These are phyloP conservation scores for Lachancea quebecensis DNA, from an alignment of 805 yeast genomes.

Conservation along the genomic window DNA sequence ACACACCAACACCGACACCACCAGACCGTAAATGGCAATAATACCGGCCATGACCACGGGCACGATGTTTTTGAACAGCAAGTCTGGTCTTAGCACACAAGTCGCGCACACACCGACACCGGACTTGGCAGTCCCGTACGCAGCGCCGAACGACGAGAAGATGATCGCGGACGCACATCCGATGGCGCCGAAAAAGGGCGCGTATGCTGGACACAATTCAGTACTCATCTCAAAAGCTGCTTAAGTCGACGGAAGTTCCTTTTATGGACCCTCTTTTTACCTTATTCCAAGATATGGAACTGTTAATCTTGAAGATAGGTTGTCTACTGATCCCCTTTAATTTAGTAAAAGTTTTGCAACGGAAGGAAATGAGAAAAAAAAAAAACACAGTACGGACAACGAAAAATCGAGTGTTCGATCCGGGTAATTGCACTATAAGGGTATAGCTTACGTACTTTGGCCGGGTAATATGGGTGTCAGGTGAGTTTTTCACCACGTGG, in stretches of 20 bases:
- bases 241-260: neutral
- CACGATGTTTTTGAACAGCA: slow-evolving; percentile 84
- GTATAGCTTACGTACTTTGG: no score
- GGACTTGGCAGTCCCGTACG: slow-evolving; percentile 97
- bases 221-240: slow-evolving; percentile 16
- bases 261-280: neutral
- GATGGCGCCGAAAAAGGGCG: slow-evolving; percentile 97
- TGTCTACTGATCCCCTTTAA: slow-evolving; percentile 7
- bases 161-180: slow-evolving; percentile 99
- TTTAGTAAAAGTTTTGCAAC: slow-evolving; percentile 7
- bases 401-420: no score
- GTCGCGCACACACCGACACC: slow-evolving; percentile 99
- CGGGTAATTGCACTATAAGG: no score
- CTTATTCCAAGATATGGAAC: neutral
- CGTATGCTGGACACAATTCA: slow-evolving; percentile 38
- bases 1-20: slow-evolving; percentile 90
- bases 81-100: slow-evolving; percentile 94
- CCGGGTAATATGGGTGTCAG: neutral
- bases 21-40: slow-evolving; percentile 96
- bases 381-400: neutral
- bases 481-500: neutral
- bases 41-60: slow-evolving; percentile 99
- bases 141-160: slow-evolving; percentile 98
- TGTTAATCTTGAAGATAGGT: neutral
- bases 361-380: neutral